A percentile compares a stretch with the other conserved stretches of the same genome.
Evolutionary conservation across 805 yeast species (phyloP).

Genomic region (Candida krabiensis): DNA sequence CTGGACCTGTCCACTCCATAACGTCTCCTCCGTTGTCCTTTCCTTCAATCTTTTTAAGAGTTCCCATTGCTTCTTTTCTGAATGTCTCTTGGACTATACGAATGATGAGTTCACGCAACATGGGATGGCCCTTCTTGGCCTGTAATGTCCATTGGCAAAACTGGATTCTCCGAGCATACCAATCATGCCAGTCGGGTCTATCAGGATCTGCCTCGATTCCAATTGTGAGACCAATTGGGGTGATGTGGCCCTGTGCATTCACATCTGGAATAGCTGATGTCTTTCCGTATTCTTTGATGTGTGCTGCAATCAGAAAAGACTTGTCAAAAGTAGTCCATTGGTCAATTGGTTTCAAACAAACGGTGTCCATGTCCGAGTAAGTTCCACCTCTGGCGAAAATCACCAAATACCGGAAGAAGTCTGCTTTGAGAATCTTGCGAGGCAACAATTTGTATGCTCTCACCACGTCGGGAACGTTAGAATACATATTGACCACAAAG

Average conservation of each 20-base stretch:
- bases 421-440: constrained; percentile 80
- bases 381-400: constrained; percentile 91
- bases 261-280: constrained; percentile 8
- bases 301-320: constrained; percentile 15
- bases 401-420: constrained; percentile 87
- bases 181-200: constrained; percentile 87
- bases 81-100: constrained; percentile 77
- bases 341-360: constrained; percentile 66
- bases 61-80: constrained; percentile 47
- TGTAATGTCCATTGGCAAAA: constrained; percentile 97
- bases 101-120: constrained; percentile 75
- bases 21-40: constrained; percentile 72
- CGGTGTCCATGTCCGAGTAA: constrained; percentile 89
- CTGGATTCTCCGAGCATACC: constrained; percentile 92
- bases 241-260: constrained; percentile 26
- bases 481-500: constrained; percentile 56
- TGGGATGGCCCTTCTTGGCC: constrained; percentile 88
- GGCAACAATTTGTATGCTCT: constrained; percentile 80
- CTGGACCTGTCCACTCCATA: constrained; percentile 97
- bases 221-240: constrained; percentile 70
- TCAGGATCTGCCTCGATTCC: constrained; percentile 99
- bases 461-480: constrained; percentile 72
- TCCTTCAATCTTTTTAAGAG: constrained; percentile 48
- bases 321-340: constrained; percentile 66
- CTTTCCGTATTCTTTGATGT: constrained; percentile 3